phyloP scores from a whole-genome alignment of 2,329 filamentous ascomycete species.

The Diaporthe vexans region DNA sequence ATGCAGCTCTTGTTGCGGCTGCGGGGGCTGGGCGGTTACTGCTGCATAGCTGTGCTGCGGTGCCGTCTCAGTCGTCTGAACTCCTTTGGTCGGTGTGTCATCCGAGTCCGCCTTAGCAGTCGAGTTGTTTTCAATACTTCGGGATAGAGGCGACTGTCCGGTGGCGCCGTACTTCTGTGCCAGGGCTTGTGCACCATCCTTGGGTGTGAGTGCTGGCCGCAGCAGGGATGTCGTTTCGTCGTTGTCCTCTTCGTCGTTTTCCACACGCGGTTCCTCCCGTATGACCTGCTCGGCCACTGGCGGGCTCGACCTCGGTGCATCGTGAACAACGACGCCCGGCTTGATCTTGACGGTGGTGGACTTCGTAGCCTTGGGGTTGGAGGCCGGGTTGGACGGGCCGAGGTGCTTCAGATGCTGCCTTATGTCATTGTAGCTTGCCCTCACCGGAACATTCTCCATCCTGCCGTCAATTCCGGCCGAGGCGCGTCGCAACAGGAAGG shows the following conservation, averaged over 20 bases:
- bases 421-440: constrained; percentile 74
- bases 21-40: constrained; percentile 32
- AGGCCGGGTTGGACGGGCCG: constrained; percentile 76
- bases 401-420: constrained; percentile 74
- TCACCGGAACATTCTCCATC: constrained; percentile 65
- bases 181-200: constrained; percentile 75
- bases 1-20: constrained; percentile 27
- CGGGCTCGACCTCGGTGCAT: constrained; percentile 44
- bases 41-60: constrained; percentile 31
- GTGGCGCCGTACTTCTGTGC: constrained; percentile 68
- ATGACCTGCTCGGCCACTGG: constrained; percentile 44
- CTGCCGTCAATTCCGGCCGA: constrained; percentile 69
- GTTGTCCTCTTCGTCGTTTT: constrained; percentile 45
- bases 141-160: constrained; percentile 40
- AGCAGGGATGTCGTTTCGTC: constrained; percentile 60
- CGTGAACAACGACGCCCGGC: constrained; percentile 51
- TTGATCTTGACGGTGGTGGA: constrained; percentile 79
- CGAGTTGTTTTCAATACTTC: constrained; percentile 35
- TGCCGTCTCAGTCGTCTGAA: constrained; percentile 46
- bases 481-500: constrained; percentile 71
- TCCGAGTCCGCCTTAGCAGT: constrained; percentile 44
- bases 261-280: constrained; percentile 33
- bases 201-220: constrained; percentile 68
- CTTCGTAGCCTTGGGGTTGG: constrained; percentile 73
- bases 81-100: constrained; percentile 44